Percentiles rank a stretch among this genome's conserved stretches.
phyloP scores from a whole-genome alignment of 805 yeast genomes.

The Candida nanaspora region DNA sequence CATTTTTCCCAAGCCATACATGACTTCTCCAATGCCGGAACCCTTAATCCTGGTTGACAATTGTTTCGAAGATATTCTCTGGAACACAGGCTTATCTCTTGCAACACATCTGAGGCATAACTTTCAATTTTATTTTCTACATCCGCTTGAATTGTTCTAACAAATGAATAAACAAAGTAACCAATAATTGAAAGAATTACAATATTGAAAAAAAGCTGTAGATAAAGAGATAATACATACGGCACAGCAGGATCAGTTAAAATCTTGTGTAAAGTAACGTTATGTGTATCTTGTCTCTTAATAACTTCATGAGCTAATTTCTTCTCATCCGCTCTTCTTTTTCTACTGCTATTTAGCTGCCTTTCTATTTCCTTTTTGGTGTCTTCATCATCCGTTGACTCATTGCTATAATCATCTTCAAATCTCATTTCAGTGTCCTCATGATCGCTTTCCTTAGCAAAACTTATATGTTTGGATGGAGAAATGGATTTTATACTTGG shows the following conservation, averaged over 20 bases:
- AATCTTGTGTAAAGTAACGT: not conserved
- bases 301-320: not conserved
- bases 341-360: not conserved
- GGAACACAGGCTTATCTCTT: constrained; percentile 62
- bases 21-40: constrained; percentile 64
- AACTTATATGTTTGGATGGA: not conserved
- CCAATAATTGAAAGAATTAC: constrained; percentile 43
- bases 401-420: not conserved
- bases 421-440: not conserved
- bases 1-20: constrained; percentile 78
- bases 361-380: not conserved
- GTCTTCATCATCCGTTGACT: not conserved
- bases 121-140: constrained; percentile 63
- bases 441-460: not conserved
- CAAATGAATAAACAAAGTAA: constrained; percentile 43
- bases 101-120: constrained; percentile 50
- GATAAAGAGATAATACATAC: constrained; percentile 48
- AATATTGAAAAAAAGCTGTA: constrained; percentile 57
- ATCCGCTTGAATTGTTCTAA: constrained; percentile 50
- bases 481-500: not conserved
- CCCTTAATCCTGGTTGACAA: constrained; percentile 58
- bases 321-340: not conserved
- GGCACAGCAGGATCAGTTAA: constrained; percentile 43
- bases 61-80: constrained; percentile 64
- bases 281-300: not conserved